phyloP scores from a whole-genome alignment of 257 asterid species.

The Nicotiana knightiana region DNA sequence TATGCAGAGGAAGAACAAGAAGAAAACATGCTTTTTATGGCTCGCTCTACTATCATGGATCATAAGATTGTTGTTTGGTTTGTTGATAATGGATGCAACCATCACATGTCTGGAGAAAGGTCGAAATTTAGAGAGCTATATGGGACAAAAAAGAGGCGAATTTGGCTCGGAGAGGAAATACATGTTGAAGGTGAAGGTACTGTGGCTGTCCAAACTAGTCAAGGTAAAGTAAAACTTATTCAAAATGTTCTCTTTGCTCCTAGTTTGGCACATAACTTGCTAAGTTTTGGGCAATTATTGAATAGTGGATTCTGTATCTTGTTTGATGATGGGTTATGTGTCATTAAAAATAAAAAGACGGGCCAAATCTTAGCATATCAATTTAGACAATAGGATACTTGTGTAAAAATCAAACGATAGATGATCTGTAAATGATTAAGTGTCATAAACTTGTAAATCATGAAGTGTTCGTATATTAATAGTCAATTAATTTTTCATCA shows the following conservation, averaged over 20 bases:
- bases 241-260: constrained; percentile 8
- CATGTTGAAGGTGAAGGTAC: constrained; percentile 12
- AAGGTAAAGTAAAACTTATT: neutral
- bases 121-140: neutral
- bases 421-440: no score
- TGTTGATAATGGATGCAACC: neutral
- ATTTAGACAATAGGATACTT: no score
- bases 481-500: no score
- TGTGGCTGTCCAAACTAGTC: neutral
- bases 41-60: no score
- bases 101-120: neutral
- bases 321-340: no score
- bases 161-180: neutral
- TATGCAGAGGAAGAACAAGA: neutral
- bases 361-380: no score
- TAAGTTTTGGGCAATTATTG: constrained; percentile 7
- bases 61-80: neutral
- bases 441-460: no score
- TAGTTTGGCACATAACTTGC: neutral
- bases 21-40: no score
- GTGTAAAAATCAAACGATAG: no score
- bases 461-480: no score
- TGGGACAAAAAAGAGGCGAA: neutral
- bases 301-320: neutral
- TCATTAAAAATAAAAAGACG: no score